phyloP scores from a whole-genome alignment of 768 basidiomycete genomes.

The Boletus speciosus region DNA sequence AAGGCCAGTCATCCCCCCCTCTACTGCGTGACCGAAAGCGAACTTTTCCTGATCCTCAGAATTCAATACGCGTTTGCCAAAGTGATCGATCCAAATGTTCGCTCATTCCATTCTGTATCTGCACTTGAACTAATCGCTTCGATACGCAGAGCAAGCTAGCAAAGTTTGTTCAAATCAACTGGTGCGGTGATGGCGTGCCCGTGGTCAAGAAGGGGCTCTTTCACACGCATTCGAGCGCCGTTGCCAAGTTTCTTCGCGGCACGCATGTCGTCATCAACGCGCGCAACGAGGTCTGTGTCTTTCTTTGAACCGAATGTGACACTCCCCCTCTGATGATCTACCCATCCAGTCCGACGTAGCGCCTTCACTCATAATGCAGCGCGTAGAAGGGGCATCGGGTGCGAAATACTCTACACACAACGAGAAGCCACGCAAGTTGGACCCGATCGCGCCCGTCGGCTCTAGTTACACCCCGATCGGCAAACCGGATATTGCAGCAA shows the following conservation, averaged over 20 bases:
- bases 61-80: slow-evolving; percentile 92
- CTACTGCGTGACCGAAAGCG: background rate
- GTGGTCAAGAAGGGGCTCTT: slow-evolving; percentile 90
- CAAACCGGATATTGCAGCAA: slow-evolving; percentile 61
- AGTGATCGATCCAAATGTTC: slow-evolving; percentile 81
- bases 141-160: slow-evolving; percentile 64
- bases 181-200: slow-evolving; percentile 97
- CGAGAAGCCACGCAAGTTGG: slow-evolving; percentile 65
- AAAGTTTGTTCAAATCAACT: slow-evolving; percentile 94
- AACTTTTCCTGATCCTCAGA: slow-evolving; percentile 38
- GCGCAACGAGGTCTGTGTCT: slow-evolving; percentile 67
- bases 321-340: background rate
- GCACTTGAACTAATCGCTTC: background rate
- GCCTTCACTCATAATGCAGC: slow-evolving; percentile 75
- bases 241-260: slow-evolving; percentile 76
- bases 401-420: slow-evolving; percentile 84
- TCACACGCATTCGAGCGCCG: slow-evolving; percentile 79
- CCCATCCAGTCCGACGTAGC: slow-evolving; percentile 67
- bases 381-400: slow-evolving; percentile 87
- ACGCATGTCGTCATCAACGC: slow-evolving; percentile 85
- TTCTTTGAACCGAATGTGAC: background rate
- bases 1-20: slow-evolving; percentile 46
- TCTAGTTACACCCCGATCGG: slow-evolving; percentile 76
- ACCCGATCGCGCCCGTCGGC: slow-evolving; percentile 81
- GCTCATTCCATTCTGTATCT: slow-evolving; percentile 18